Conservation (phyloP, 139 green algal species). For the Haematococcus lacustris region DNA sequence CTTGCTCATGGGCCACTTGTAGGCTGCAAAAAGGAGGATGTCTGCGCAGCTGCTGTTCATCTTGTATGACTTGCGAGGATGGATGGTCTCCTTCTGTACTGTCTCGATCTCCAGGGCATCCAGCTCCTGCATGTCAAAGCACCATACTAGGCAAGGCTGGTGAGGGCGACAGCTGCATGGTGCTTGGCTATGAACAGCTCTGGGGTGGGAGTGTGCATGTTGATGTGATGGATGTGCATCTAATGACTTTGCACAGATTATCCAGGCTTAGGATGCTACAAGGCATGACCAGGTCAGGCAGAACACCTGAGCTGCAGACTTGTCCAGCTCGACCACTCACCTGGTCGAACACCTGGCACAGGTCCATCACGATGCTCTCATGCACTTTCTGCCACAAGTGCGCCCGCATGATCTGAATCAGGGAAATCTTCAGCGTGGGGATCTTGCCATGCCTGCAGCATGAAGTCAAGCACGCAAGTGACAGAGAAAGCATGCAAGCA, state of each 20-base stretch:
- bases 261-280: not conserved
- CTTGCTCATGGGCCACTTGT: slow-evolving; percentile 95
- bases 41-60: slow-evolving; percentile 96
- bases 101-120: slow-evolving; percentile 99
- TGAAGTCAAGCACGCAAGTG: not conserved
- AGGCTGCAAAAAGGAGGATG: slow-evolving; percentile 96
- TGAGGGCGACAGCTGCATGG: not conserved
- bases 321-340: no score
- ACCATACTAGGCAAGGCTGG: slow-evolving; percentile 50
- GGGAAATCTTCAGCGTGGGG: slow-evolving; percentile 98
- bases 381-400: slow-evolving; percentile 99
- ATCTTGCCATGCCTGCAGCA: slow-evolving; percentile 82
- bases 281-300: not conserved
- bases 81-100: slow-evolving; percentile 99
- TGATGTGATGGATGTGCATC: not conserved
- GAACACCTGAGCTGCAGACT: not conserved
- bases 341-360: slow-evolving; percentile 31
- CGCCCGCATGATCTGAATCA: slow-evolving; percentile 99
- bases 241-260: not conserved
- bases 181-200: not conserved
- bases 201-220: not conserved
- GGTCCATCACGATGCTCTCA: slow-evolving; percentile 84
- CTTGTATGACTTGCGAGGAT: slow-evolving; percentile 99
- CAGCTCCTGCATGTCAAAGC: slow-evolving; percentile 76
- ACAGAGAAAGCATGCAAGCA: not conserved